Evolutionary conservation across 192 early-diverging fungal genomes (phyloP).

Genomic region (Backusella tuberculispora): DNA sequence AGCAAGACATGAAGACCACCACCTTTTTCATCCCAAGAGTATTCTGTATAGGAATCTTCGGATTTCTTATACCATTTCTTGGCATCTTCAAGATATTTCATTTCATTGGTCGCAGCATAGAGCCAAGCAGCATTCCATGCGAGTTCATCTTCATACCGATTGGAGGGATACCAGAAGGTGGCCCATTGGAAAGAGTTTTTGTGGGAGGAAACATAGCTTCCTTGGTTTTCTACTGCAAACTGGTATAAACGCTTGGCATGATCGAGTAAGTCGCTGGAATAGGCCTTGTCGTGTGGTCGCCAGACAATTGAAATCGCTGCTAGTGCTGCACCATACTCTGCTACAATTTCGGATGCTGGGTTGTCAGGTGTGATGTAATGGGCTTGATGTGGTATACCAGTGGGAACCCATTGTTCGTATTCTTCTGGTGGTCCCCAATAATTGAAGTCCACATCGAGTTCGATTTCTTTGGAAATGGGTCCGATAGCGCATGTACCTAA

Average conservation of each 20-base stretch:
- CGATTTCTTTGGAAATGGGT: constrained; percentile 40
- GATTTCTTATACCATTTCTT: constrained; percentile 39
- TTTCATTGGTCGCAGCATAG: constrained; percentile 53
- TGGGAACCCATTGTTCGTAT: constrained; percentile 47
- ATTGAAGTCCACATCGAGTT: constrained; percentile 53
- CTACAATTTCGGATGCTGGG: constrained; percentile 43
- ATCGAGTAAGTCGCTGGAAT: constrained; percentile 46
- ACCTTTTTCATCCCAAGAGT: constrained; percentile 62
- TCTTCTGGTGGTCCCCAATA: constrained; percentile 61
- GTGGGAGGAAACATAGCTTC: constrained; percentile 39
- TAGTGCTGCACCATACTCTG: constrained; percentile 59
- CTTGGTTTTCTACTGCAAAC: constrained; percentile 44
- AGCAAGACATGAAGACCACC: constrained; percentile 48
- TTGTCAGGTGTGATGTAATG: constrained; percentile 39
- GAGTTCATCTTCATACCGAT: constrained; percentile 55
- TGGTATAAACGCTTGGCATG: constrained; percentile 53
- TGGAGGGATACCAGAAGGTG: constrained; percentile 53
- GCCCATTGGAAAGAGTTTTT: constrained; percentile 47
- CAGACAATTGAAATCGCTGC: constrained; percentile 58
- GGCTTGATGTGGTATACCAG: constrained; percentile 38
- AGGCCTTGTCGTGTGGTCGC: constrained; percentile 49
- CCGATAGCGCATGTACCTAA: constrained; percentile 37
- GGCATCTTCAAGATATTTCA: constrained; percentile 48
- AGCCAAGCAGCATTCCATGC: constrained; percentile 64
- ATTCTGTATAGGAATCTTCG: constrained; percentile 35